phyloP scores from a whole-genome alignment of 2,329 filamentous ascomycete genomes.

The Hypocreales sp. region DNA sequence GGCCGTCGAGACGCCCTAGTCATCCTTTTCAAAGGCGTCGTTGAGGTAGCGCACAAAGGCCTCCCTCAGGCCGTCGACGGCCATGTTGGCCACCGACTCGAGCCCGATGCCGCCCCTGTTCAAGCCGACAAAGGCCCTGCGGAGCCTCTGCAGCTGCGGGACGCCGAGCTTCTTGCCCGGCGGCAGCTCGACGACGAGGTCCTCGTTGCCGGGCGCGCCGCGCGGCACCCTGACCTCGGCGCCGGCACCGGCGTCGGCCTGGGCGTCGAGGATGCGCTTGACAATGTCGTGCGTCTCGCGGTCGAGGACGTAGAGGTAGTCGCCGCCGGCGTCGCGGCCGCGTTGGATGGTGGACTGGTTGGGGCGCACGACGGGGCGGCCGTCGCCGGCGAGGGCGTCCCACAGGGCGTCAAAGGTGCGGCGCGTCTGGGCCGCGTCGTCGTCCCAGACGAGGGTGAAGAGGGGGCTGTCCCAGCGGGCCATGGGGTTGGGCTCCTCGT shows the following conservation, averaged over 20 bases:
- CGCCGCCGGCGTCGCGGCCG: constrained; percentile 45
- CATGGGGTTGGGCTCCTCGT: constrained; percentile 80
- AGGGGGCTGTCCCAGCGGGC: constrained; percentile 71
- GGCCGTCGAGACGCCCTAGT: constrained; percentile 5
- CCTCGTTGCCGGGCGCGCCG: constrained; percentile 21
- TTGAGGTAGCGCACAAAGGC: constrained; percentile 54
- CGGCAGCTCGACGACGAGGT: constrained; percentile 49
- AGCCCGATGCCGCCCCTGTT: constrained; percentile 54
- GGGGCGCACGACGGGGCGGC: constrained; percentile 48
- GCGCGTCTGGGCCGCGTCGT: constrained; percentile 42
- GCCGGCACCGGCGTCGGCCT: constrained; percentile 50
- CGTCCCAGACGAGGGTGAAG: constrained; percentile 65
- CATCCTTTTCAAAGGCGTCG: constrained; percentile 45
- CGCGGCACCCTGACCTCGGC: constrained; percentile 36
- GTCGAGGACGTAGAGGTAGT: constrained; percentile 71
- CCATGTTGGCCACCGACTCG: constrained; percentile 38
- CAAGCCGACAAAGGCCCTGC: constrained; percentile 62
- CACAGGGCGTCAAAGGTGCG: constrained; percentile 51
- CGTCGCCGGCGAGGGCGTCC: constrained; percentile 54
- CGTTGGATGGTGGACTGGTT: constrained; percentile 60
- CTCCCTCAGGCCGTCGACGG: constrained; percentile 38
- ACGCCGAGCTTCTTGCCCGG: constrained; percentile 45
- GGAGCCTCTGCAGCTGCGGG: constrained; percentile 61
- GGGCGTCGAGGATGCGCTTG: constrained; percentile 50
- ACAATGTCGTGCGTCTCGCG: constrained; percentile 65